Percentiles rank a stretch among this genome's conserved stretches.
These are phyloP conservation scores for Przewalskia tangutica DNA, from an alignment of 257 asterid genomes.

Conservation along the genomic window DNA sequence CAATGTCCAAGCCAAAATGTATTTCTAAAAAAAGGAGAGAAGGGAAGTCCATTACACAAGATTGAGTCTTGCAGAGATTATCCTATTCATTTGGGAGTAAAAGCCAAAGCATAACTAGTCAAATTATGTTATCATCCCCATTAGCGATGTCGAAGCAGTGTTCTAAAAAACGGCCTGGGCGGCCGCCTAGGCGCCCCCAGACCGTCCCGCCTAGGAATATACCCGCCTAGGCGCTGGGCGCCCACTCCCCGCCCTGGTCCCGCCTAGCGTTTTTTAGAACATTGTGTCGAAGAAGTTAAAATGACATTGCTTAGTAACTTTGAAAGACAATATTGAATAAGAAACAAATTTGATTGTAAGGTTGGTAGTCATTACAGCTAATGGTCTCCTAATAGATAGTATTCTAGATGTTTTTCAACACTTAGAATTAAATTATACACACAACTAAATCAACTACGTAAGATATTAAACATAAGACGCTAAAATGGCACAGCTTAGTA, in stretches of 20 bases:
- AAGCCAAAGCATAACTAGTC: not conserved
- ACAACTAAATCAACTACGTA: not conserved
- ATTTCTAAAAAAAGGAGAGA: not conserved
- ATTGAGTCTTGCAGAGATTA: not conserved
- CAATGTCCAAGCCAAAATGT: not conserved
- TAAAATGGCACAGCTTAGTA: not conserved
- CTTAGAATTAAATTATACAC: not conserved
- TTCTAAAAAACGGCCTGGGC: no score
- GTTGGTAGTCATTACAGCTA: not conserved
- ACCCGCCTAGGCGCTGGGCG: no score
- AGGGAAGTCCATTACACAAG: not conserved
- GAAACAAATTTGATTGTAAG: not conserved
- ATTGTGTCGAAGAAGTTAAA: not conserved
- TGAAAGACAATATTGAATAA: not conserved
- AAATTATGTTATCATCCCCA: not conserved
- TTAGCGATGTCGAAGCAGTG: not conserved
- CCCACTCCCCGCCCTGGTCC: no score
- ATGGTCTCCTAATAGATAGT: not conserved
- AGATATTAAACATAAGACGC: not conserved
- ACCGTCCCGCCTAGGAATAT: no score
- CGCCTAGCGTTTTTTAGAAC: no score
- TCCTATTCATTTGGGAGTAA: not conserved
- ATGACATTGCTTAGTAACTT: not conserved
- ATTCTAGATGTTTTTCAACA: not conserved
- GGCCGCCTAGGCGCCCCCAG: no score